Base-by-base conservation (phyloP, 139 green algal species). In the Dunaliella primolecta region DNA sequence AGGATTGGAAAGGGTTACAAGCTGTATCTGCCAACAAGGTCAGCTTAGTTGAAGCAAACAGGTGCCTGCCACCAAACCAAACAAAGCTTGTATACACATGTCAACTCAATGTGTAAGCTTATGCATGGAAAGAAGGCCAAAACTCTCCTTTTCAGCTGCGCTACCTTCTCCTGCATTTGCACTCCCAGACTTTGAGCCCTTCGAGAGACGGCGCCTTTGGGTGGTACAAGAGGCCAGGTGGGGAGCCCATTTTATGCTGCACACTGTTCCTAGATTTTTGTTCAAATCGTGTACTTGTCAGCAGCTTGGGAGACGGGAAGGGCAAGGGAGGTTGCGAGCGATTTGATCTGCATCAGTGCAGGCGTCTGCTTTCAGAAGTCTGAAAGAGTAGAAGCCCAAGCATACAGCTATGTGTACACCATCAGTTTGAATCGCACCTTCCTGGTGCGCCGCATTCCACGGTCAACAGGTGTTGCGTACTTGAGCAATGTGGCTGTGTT, bases 401-500 rank as follows among this genome's bases (percentile, higher is more conserved):
- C 74, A 79, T 35, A 7, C 7, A 27, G 21, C 24, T 79, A 20
- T 21, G 24, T 79, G 74, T 27, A 79, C 29, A 7, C 74, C 31
- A 20, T 79, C 24, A 20, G n/a, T 30, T 79, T 30, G 7, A 35
- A 20, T 79, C 25, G 24, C 20, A 32, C 74, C 25, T 27, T 79
- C 32, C 27, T 46, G 27, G 2, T 15, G 24, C 3, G 3, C 32
- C 11, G 11, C 31, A 2, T 78, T 75, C 80, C 80, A 80, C 36
- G 75, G 76, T 11, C 35, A 83, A 80, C 78, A 89, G 79, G 74
- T 24, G 87, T 90, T 24, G 86, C 86, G 3, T 93, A 94, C 83
- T 75, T 94, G 20, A 84, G 57, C 85, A 94, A 94, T 82, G 76
- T 94, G 78, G 91, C 91, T 30, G 88, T 94, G 56, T 37, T 78